Conservation (phyloP, 768 basidiomycete genomes). For the Termitomyces sp. region DNA sequence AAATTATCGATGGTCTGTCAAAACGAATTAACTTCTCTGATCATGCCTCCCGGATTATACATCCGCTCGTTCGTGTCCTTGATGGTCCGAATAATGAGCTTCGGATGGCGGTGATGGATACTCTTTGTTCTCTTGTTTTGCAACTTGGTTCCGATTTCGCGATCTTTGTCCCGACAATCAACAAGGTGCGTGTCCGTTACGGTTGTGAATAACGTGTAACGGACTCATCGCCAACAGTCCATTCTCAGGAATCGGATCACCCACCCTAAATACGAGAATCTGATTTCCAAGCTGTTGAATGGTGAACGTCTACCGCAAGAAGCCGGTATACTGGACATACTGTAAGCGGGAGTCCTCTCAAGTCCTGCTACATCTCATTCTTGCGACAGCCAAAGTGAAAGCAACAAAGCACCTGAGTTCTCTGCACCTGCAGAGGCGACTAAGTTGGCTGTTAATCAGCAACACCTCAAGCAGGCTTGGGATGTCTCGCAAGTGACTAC, state of each 20-base stretch:
- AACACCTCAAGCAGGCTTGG: constrained; percentile 96
- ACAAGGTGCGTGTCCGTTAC: constrained; percentile 59
- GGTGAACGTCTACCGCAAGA: constrained; percentile 92
- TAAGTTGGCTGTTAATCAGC: constrained; percentile 93
- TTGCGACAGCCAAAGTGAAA: constrained; percentile 45
- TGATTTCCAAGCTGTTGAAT: constrained; percentile 84
- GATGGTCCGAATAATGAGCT: constrained; percentile 72
- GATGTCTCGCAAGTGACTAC: constrained; percentile 74
- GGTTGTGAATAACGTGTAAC: neutral
- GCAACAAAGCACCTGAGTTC: constrained; percentile 59
- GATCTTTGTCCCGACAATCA: constrained; percentile 95
- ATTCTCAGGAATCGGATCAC: constrained; percentile 69
- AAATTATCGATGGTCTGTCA: constrained; percentile 87
- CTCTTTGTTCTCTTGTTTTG: constrained; percentile 84
- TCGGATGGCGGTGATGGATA: constrained; percentile 84
- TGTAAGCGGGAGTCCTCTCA: constrained; percentile 35
- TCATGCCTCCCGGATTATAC: constrained; percentile 94
- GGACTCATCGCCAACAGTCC: constrained; percentile 40
- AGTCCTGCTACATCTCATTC: constrained; percentile 2
- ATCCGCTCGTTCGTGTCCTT: constrained; percentile 87
- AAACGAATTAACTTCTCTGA: constrained; percentile 95
- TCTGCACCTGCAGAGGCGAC: constrained; percentile 82
- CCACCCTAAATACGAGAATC: constrained; percentile 81
- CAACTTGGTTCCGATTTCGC: constrained; percentile 97
- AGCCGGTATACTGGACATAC: constrained; percentile 58